phyloP scores from a whole-genome alignment of 1,139 yeast genomes.

The Suhomyces chickasaworum region DNA sequence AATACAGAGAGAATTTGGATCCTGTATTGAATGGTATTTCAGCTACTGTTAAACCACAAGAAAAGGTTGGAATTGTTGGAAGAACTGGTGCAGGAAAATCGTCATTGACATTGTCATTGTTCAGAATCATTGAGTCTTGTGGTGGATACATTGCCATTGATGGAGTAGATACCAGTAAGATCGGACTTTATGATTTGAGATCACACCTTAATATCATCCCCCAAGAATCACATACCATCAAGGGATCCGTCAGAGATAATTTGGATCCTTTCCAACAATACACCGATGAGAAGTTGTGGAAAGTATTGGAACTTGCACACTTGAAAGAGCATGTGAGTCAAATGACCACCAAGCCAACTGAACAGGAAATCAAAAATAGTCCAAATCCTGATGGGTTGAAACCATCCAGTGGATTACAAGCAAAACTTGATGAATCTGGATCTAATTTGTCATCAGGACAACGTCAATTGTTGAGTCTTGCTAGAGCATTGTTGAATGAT shows the following conservation, averaged over 20 bases:
- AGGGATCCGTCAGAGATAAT: constrained; percentile 33
- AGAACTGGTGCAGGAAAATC: constrained; percentile 39
- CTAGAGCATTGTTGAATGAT: constrained; percentile 38
- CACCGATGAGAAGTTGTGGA: constrained; percentile 31
- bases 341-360: constrained; percentile 31
- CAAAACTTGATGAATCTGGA: constrained; percentile 35
- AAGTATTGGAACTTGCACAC: constrained; percentile 32
- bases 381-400: constrained; percentile 18
- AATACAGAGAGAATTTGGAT: constrained; percentile 32
- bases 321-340: constrained; percentile 30
- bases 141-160: constrained; percentile 32
- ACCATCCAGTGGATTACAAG: constrained; percentile 23
- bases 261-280: constrained; percentile 32
- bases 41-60: constrained; percentile 26
- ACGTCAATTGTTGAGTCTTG: constrained; percentile 40
- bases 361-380: constrained; percentile 21
- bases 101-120: constrained; percentile 32
- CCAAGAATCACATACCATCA: constrained; percentile 34
- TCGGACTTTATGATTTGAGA: constrained; percentile 34
- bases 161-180: constrained; percentile 25
- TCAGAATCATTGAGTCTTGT: constrained; percentile 33
- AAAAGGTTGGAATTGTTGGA: constrained; percentile 36
- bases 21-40: constrained; percentile 29
- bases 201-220: constrained; percentile 34
- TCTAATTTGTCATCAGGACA: constrained; percentile 42